phyloP scores from a whole-genome alignment of 208 protist species.

The Tritrichomonas musculus region DNA sequence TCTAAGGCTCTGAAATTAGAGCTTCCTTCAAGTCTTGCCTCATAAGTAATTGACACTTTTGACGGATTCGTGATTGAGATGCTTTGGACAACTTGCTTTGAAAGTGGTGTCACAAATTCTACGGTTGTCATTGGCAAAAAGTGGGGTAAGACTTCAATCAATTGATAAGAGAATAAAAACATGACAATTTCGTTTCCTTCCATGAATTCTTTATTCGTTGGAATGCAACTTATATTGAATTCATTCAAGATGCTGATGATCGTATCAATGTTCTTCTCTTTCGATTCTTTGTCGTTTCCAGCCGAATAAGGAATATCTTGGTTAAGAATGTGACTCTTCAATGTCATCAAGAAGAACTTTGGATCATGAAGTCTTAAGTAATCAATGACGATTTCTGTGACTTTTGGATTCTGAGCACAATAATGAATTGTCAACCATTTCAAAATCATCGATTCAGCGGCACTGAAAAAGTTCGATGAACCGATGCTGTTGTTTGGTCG shows the following conservation, averaged over 20 bases:
- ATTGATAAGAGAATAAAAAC: neutral
- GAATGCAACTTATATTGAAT: neutral
- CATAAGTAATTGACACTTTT: neutral
- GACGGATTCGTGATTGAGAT: neutral
- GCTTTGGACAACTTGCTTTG: neutral
- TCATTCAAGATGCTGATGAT: neutral
- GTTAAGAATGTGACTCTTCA: neutral
- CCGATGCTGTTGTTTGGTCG: neutral
- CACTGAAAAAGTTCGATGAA: neutral
- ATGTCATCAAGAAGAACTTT: too few species aligned
- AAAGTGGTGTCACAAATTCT: neutral
- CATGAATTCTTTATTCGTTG: neutral
- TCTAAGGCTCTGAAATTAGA: neutral
- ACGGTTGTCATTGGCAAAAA: neutral
- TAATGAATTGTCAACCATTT: neutral
- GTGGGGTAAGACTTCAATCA: neutral
- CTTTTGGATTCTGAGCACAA: neutral
- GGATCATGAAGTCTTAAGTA: too few species aligned
- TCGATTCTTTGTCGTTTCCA: neutral
- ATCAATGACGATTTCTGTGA: too few species aligned
- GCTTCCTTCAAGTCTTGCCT: neutral
- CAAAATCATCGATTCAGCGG: neutral
- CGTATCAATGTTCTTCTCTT: neutral
- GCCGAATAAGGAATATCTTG: neutral
- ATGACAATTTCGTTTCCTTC: neutral